Percentiles rank a stretch among this genome's conserved stretches.
Conservation (phyloP, 2,329 filamentous ascomycete genomes). For the Balansia obtecta region DNA sequence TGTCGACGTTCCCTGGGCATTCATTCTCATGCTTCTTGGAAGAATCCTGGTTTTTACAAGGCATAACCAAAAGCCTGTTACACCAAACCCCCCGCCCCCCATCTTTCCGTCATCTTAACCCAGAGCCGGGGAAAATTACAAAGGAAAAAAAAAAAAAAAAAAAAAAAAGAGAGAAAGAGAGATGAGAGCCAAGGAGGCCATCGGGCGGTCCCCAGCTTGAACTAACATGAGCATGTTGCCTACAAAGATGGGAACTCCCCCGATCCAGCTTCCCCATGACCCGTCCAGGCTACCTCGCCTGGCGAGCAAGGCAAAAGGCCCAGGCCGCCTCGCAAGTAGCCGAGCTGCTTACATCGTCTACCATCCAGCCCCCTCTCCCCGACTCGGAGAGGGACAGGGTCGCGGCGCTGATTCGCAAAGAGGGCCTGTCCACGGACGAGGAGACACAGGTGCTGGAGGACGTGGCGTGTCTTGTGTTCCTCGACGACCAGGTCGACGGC, state of each 20-base stretch:
- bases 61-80: too few relatives aligned
- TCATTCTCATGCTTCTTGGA: too few relatives aligned
- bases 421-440: slow-evolving; percentile 45
- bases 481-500: slow-evolving; percentile 75
- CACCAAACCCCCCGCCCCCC: too few relatives aligned
- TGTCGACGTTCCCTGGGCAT: too few relatives aligned
- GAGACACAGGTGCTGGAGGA: slow-evolving; percentile 73
- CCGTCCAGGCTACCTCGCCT: slow-evolving; percentile 64
- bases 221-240: too few relatives aligned
- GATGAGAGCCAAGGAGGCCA: too few relatives aligned
- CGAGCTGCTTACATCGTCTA: slow-evolving; percentile 33
- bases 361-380: slow-evolving; percentile 25
- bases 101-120: too few relatives aligned
- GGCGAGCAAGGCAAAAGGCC: slow-evolving; percentile 62
- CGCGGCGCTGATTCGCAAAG: slow-evolving; percentile 65
- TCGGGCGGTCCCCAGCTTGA: too few relatives aligned
- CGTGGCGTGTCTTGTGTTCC: slow-evolving; percentile 74
- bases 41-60: too few relatives aligned
- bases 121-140: too few relatives aligned
- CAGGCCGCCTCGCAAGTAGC: slow-evolving; percentile 45
- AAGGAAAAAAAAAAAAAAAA: too few relatives aligned
- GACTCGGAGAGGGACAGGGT: slow-evolving; percentile 47
- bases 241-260: slow-evolving; percentile 60
- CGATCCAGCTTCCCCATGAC: slow-evolving; percentile 62
- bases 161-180: too few relatives aligned